Conservation (phyloP, 164 flowering plant genomes). For the Paratinospora sagittata region DNA sequence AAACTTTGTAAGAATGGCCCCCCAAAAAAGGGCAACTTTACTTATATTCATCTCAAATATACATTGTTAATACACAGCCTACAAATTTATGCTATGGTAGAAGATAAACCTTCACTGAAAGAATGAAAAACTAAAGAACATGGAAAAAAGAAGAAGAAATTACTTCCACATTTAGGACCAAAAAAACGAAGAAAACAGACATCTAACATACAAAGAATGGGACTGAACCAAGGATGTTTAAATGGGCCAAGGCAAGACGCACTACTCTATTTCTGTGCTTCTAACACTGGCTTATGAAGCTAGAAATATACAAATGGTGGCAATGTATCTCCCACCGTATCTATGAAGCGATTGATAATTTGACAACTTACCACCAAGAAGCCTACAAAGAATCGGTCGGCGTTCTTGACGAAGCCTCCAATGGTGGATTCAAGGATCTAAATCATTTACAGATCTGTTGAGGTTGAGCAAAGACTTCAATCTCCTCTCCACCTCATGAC, state of each 20-base stretch:
- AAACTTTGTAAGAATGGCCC: neutral
- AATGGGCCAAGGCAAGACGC: constrained; percentile 5
- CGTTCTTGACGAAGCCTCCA: too few relatives aligned
- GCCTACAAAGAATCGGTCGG: constrained; percentile 26
- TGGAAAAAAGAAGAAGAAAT: neutral
- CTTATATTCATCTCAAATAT: too few relatives aligned
- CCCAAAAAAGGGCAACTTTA: constrained; percentile 9
- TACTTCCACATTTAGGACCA: neutral
- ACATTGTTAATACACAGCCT: too few relatives aligned
- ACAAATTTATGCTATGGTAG: too few relatives aligned
- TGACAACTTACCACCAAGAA: constrained; percentile 15
- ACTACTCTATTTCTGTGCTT: too few relatives aligned
- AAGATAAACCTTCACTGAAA: too few relatives aligned
- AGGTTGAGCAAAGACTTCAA: constrained; percentile 58
- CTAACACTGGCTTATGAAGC: too few relatives aligned
- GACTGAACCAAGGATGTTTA: constrained; percentile 18
- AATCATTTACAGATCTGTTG: constrained; percentile 24
- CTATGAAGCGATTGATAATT: constrained; percentile 24
- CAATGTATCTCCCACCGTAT: too few relatives aligned
- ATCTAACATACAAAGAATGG: constrained; percentile 48
- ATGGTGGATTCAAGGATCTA: constrained; percentile 13
- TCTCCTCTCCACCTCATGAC: constrained; percentile 65
- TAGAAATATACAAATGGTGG: too few relatives aligned
- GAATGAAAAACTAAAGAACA: neutral
- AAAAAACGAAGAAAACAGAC: constrained; percentile 1